phyloP scores from a whole-genome alignment of 805 yeast genomes.

The Starmerella bombicola region DNA sequence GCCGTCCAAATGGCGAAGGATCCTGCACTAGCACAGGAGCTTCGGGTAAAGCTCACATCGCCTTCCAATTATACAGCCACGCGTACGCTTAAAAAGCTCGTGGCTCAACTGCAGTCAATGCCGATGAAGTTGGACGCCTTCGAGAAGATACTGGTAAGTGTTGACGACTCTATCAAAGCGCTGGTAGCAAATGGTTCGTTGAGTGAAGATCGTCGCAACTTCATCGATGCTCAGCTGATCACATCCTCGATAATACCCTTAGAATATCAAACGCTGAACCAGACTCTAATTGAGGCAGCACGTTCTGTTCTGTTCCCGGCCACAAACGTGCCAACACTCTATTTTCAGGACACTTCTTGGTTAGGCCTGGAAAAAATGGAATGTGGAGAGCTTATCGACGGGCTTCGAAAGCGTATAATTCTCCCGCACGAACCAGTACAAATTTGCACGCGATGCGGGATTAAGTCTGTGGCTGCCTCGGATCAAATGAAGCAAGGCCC shows the following conservation, averaged over 20 bases:
- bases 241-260: conserved; percentile 44
- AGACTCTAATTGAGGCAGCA: conserved; percentile 26
- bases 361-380: conserved; percentile 32
- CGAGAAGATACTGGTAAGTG: conserved; percentile 15
- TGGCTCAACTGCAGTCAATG: conserved; percentile 13
- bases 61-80: conserved; percentile 12
- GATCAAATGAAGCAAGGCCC: conserved; percentile 27
- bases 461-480: conserved; percentile 33
- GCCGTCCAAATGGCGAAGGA: conserved; percentile 24
- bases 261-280: conserved; percentile 28
- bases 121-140: conserved; percentile 20
- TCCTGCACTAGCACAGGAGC: conserved; percentile 21
- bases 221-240: conserved; percentile 24
- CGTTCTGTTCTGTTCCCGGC: conserved; percentile 5
- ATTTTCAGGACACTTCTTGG: conserved; percentile 58
- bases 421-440: conserved; percentile 32
- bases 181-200: conserved; percentile 16
- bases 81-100: conserved; percentile 17
- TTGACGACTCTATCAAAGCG: conserved; percentile 19
- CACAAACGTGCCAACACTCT: conserved; percentile 41
- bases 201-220: conserved; percentile 10
- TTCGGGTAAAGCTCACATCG: conserved; percentile 13
- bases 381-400: conserved; percentile 24
- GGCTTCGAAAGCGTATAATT: conserved; percentile 29
- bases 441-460: conserved; percentile 45